Percentiles rank a stretch among this genome's conserved stretches.
phyloP scores from a whole-genome alignment of 345 rosid genomes.

The Garcia nutans region DNA sequence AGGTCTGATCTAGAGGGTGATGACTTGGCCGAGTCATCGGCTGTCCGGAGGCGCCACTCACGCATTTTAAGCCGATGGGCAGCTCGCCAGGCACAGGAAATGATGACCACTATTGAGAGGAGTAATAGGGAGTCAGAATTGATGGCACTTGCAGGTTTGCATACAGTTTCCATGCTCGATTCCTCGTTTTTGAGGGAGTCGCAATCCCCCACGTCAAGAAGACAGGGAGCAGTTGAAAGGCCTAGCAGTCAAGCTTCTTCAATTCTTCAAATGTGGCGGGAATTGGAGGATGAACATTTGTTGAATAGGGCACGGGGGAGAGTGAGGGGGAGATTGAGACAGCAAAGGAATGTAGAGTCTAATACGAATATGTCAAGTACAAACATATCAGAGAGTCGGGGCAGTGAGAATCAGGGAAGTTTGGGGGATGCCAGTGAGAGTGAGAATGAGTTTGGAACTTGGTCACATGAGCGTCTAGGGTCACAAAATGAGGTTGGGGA shows the following conservation, averaged over 20 bases:
- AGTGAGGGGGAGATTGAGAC: constrained; percentile 83
- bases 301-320: constrained; percentile 81
- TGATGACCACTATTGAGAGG: constrained; percentile 96
- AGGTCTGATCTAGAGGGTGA: constrained; percentile 90
- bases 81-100: constrained; percentile 96
- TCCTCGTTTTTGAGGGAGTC: constrained; percentile 92
- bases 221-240: constrained; percentile 75
- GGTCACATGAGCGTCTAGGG: constrained; percentile 66
- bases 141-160: constrained; percentile 95
- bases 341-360: constrained; percentile 54
- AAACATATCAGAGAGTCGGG: constrained; percentile 52
- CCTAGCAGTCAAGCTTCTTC: constrained; percentile 86
- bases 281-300: constrained; percentile 95
- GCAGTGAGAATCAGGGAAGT: constrained; percentile 69
- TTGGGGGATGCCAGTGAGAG: constrained; percentile 70
- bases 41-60: constrained; percentile 82
- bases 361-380: constrained; percentile 48
- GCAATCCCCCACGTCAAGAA: constrained; percentile 65
- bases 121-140: constrained; percentile 93
- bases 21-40: constrained; percentile 90
- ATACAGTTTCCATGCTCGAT: constrained; percentile 94
- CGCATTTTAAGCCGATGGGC: constrained; percentile 90
- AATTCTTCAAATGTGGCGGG: constrained; percentile 98
- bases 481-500: constrained; percentile 49
- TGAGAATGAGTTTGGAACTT: constrained; percentile 79